A percentile compares a stretch with the other conserved stretches of the same genome.
phyloP scores from a whole-genome alignment of 352 stramenopile genomes.

The Phytopythium helicoides region DNA sequence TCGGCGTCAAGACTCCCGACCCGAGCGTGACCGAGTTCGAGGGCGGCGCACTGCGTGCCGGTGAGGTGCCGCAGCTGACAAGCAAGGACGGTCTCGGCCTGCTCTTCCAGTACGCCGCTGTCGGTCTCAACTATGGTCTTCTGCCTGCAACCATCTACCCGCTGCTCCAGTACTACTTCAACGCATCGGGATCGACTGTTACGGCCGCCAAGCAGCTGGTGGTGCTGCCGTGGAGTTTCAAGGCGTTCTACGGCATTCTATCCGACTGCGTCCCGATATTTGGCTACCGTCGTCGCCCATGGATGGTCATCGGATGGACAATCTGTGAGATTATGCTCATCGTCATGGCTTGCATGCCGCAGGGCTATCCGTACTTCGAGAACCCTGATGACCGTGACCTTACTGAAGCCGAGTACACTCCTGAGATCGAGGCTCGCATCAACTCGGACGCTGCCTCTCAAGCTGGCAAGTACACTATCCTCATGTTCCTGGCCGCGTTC shows the following conservation, averaged over 20 bases:
- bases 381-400: conserved; percentile 23
- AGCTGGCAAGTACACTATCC: conserved; percentile 43
- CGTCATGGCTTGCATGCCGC: conserved; percentile 38
- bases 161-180: conserved; percentile 27
- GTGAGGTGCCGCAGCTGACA: conserved; percentile 26
- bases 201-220: conserved; percentile 24
- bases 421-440: conserved; percentile 23
- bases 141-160: conserved; percentile 39
- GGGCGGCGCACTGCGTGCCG: conserved; percentile 35
- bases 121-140: conserved; percentile 41
- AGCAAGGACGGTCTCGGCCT: conserved; percentile 36
- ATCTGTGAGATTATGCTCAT: conserved; percentile 44
- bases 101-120: too few relatives aligned
- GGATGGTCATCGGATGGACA: conserved; percentile 52
- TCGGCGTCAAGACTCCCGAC: conserved; percentile 22
- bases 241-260: too few relatives aligned
- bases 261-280: too few relatives aligned
- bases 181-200: conserved; percentile 22
- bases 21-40: conserved; percentile 22
- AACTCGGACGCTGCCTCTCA: conserved; percentile 31
- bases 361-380: conserved; percentile 53
- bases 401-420: conserved; percentile 18
- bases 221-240: conserved; percentile 36
- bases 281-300: conserved; percentile 44
- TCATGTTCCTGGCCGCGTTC: conserved; percentile 52